Evolutionary conservation across 768 basidiomycete species (phyloP), one percentile per base, ranked within the genome.

Genomic region (Gymnopilus junonius): DNA sequence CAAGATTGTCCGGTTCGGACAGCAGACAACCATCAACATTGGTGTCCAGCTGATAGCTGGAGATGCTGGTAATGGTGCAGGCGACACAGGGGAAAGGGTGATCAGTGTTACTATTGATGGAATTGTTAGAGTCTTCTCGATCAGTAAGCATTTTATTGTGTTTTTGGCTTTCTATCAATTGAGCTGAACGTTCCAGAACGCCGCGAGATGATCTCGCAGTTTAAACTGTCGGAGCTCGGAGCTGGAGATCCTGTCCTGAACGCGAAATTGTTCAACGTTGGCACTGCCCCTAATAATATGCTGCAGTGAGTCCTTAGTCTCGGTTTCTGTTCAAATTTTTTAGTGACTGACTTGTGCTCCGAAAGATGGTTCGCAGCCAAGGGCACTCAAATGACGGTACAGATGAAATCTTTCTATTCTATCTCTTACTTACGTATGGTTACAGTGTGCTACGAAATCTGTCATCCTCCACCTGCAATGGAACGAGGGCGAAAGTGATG

Each of bases 21-120:
- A 97, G 73, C 94, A 95, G 77, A 96, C 93, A 10, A 96, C 93
- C 7, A 86, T 94, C 67, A 94, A 93, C 70, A 92, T 95, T 55
- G 95, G 94, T 8, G 92, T 97, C 27, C 93, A 95, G 75, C 84
- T 96, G 29, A 85, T 95, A 32, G 83, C 85, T 40, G 83, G 84
- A 21, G 77, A 64, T 62, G 70, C 58, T 21, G 74, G 74, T 10
- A 75, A 70, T 46, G 74, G 74, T 21, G 62, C 59, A 23, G 67
- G 65, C 61, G 66, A 76, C 25, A 91, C 91, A 65, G 91, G 92
- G 10, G 94, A 96, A 74, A 82, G 91, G 32, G 89, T 96, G 21
- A 90, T 95, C n/a, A 85, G 93, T 61, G 91, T 95, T 29, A 96
- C 94, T 2, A 94, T 97, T 67, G 94, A 97, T 75, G 94, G 93